Conservation (phyloP, 2,329 filamentous ascomycete genomes). For the Cryphonectria carpinicola region DNA sequence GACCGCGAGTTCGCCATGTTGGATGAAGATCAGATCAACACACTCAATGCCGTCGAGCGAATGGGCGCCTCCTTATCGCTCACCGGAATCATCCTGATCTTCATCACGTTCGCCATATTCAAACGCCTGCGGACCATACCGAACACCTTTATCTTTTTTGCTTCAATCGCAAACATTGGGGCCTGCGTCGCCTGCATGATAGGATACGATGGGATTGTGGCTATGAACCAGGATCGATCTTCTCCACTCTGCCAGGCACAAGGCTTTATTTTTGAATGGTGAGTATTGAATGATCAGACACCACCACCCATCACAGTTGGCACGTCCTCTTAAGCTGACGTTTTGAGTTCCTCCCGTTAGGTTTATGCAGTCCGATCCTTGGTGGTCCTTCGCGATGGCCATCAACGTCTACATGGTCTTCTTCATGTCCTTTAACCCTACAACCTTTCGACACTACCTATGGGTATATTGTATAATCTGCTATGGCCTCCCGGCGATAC, state of each 20-base stretch:
- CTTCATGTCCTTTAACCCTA: slow-evolving; percentile 62
- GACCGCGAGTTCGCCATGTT: slow-evolving; percentile 30
- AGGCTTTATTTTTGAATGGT: slow-evolving; percentile 69
- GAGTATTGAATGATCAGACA: slow-evolving; percentile 41
- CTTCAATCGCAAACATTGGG: slow-evolving; percentile 62
- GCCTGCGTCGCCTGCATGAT: slow-evolving; percentile 71
- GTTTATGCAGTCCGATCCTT: slow-evolving; percentile 77
- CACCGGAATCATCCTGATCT: slow-evolving; percentile 54
- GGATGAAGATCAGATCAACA: slow-evolving; percentile 40
- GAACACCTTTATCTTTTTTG: slow-evolving; percentile 66
- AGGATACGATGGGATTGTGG: slow-evolving; percentile 64
- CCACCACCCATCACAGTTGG: neutral
- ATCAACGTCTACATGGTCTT: slow-evolving; percentile 77
- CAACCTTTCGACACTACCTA: slow-evolving; percentile 72
- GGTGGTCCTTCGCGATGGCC: slow-evolving; percentile 83
- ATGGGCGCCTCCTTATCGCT: slow-evolving; percentile 58
- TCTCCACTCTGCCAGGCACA: slow-evolving; percentile 65
- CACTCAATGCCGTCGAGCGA: slow-evolving; percentile 55
- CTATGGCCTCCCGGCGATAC: slow-evolving; percentile 72
- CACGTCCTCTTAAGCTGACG: neutral
- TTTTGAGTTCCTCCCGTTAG: slow-evolving; percentile 43
- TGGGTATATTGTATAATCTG: slow-evolving; percentile 72
- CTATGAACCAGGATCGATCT: slow-evolving; percentile 44
- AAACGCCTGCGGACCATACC: slow-evolving; percentile 61
- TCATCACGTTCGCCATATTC: slow-evolving; percentile 55